These are phyloP conservation scores for Coniochaeta sp. DNA, from an alignment of 2,329 filamentous ascomycete species.

Conservation along the genomic window DNA sequence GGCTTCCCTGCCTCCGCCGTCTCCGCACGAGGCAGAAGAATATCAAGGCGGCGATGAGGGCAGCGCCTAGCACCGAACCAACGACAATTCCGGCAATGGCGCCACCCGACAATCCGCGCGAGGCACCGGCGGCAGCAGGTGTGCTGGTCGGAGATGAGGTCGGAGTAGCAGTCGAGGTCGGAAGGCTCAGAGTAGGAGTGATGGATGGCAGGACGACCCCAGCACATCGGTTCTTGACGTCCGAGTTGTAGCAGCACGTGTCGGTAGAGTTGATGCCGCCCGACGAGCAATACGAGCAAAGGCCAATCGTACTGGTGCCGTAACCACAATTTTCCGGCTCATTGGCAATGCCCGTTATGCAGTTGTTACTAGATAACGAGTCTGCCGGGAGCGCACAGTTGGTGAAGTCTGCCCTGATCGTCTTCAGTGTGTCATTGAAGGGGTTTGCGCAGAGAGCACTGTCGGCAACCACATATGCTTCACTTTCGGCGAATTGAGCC, in stretches of 20 bases:
- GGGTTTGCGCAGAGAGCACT: slow-evolving; percentile 63
- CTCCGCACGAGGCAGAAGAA: slow-evolving; percentile 56
- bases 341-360: slow-evolving; percentile 70
- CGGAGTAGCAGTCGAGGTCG: slow-evolving; percentile 36
- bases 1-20: slow-evolving; percentile 50
- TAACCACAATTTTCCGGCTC: slow-evolving; percentile 87
- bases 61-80: slow-evolving; percentile 65
- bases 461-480: slow-evolving; percentile 76
- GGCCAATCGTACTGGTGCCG: slow-evolving; percentile 59
- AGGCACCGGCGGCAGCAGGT: slow-evolving; percentile 15
- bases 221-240: slow-evolving; percentile 65
- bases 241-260: slow-evolving; percentile 83
- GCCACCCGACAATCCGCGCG: slow-evolving; percentile 60
- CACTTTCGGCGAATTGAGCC: slow-evolving; percentile 81
- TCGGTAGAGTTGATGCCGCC: slow-evolving; percentile 89
- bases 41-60: slow-evolving; percentile 60
- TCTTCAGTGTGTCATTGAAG: slow-evolving; percentile 55
- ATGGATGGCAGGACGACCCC: slow-evolving; percentile 74
- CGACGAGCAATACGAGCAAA: slow-evolving; percentile 80
- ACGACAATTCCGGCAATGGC: slow-evolving; percentile 87
- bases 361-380: slow-evolving; percentile 64
- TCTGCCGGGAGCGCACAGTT: slow-evolving; percentile 79
- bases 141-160: slow-evolving; percentile 33
- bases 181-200: slow-evolving; percentile 58
- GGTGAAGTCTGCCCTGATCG: slow-evolving; percentile 88